Base-by-base conservation (phyloP, 1,284 basidiomycete genomes). In the Rhodotorula sp. region DNA sequence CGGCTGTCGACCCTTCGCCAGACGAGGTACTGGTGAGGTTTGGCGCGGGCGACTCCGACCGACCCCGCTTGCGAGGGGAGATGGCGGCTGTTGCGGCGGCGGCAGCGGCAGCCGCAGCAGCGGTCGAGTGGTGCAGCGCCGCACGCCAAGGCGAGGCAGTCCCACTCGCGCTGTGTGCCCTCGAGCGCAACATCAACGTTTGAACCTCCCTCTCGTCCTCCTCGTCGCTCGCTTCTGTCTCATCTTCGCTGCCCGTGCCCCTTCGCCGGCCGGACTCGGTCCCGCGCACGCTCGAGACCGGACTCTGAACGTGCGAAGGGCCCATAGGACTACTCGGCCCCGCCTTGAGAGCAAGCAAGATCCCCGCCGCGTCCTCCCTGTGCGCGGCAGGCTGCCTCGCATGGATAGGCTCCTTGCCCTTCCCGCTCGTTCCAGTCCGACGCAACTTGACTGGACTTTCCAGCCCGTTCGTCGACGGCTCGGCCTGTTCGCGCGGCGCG, bases 261-360 rank as follows among this genome's bases (percentile, higher is more conserved):
- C 50, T 20, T 4, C 47, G 28, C 56, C 18, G 15, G 37, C 34
- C 30, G 18, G 26, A 37, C 10, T 18, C 60, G 37, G 20, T 51
- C 48, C 10, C 30, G 22, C 5, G n/a, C 58, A 65, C 46, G 59
- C 59, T 65, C 58, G 58, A 60, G 2, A 65, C 64, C 1, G 64
- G 64, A 37, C 58, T 60, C 53, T 61, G 64, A 1, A 65, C 59
- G n/a, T 44, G 26, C 26, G 26, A 28, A 13, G 44, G 24, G n/a
- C 47, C 22, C 63, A 67, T 71, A 18, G 69, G 65, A 18, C 62
- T 62, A 4, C 37, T 37, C 20, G 67, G 68, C 6, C 68, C 70
- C 16, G 62, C 68, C 58, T 74, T 74, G 59, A 75, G 63, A 24
- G 71, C 71, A 22, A 75, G 58, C 18, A 74, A n/a, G 30, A 71